These are phyloP conservation scores for Salix purpurea DNA, from an alignment of 345 rosid species.

Conservation along the genomic window DNA sequence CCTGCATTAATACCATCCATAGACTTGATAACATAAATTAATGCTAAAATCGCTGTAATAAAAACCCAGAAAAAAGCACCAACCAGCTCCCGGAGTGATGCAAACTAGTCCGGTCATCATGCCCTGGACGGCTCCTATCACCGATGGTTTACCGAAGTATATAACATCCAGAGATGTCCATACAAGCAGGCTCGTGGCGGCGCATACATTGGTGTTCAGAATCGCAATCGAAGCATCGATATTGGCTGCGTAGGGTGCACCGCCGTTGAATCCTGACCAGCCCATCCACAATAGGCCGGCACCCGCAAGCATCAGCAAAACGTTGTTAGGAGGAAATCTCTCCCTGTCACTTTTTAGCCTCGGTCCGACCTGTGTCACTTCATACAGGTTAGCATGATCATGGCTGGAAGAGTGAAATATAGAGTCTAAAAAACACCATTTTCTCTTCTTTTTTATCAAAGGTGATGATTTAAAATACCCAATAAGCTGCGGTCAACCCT, in stretches of 20 bases:
- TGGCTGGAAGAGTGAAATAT: background rate
- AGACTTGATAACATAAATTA: background rate
- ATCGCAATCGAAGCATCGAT: constrained; percentile 64
- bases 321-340: constrained; percentile 91
- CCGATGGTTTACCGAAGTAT: constrained; percentile 87
- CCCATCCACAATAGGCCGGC: constrained; percentile 96
- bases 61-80: background rate
- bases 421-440: background rate
- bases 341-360: constrained; percentile 71
- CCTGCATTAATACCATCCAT: constrained; percentile 35
- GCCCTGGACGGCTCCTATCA: constrained; percentile 89
- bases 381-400: background rate
- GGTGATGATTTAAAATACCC: background rate
- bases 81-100: constrained; percentile 92
- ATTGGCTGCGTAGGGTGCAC: constrained; percentile 87
- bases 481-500: constrained; percentile 29
- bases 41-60: background rate
- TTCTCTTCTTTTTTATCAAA: background rate
- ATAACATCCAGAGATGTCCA: constrained; percentile 86
- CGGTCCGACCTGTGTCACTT: constrained; percentile 69
- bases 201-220: constrained; percentile 74
- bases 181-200: constrained; percentile 86
- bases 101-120: constrained; percentile 91
- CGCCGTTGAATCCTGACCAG: constrained; percentile 97
- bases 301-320: constrained; percentile 85